phyloP scores from a whole-genome alignment of 148 eudicot genomes.

The Drosera capensis region DNA sequence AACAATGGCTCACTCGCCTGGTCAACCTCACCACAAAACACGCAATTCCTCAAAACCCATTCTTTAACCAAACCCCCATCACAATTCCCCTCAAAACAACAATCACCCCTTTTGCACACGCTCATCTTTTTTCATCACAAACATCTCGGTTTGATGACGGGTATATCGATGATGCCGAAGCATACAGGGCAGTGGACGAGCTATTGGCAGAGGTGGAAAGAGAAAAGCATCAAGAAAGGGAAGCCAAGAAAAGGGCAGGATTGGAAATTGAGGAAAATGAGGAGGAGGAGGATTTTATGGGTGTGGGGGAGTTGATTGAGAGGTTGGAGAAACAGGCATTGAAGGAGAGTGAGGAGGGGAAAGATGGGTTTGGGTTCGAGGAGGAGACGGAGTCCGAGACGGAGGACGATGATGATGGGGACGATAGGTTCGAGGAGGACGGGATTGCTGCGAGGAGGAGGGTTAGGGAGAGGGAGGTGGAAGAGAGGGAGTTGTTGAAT shows the following conservation, averaged over 20 bases:
- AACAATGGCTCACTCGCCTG: too few species aligned
- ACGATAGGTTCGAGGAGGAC: conserved; percentile 26
- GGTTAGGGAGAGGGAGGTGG: too few species aligned
- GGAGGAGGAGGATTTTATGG: conserved; percentile 64
- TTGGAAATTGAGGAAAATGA: conserved; percentile 39
- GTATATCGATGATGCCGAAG: not conserved
- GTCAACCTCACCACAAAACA: too few species aligned
- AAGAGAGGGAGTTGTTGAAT: too few species aligned
- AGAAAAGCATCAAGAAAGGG: conserved; percentile 36
- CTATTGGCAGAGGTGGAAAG: conserved; percentile 19
- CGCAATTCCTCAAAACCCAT: too few species aligned
- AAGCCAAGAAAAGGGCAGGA: conserved; percentile 40
- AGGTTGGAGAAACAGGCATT: conserved; percentile 37
- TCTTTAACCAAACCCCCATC: too few species aligned
- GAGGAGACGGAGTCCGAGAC: conserved; percentile 54
- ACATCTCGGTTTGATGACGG: not conserved
- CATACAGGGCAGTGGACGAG: conserved; percentile 5
- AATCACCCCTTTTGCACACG: too few species aligned
- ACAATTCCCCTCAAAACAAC: too few species aligned
- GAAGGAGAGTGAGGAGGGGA: conserved; percentile 4
- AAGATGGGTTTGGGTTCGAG: conserved; percentile 18
- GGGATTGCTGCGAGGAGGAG: too few species aligned
- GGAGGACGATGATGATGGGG: conserved; percentile 34
- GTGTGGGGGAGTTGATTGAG: conserved; percentile 51
- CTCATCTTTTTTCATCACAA: too few species aligned